These are phyloP conservation scores for Apiospora hydei DNA, from an alignment of 2,329 filamentous ascomycete genomes.

Conservation along the genomic window DNA sequence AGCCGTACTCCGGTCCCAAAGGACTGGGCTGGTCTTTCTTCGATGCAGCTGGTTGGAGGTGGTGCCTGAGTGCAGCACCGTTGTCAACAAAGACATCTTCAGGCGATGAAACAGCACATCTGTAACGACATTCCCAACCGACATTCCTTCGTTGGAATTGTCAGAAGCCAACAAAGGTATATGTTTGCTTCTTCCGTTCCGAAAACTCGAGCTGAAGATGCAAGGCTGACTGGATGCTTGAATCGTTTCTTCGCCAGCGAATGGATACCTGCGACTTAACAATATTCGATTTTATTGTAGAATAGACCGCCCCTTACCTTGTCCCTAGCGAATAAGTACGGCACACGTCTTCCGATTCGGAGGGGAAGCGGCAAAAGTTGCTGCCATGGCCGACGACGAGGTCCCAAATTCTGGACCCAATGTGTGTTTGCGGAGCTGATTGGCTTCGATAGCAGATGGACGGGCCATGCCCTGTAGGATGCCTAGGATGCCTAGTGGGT, in stretches of 20 bases:
- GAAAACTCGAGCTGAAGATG: neutral
- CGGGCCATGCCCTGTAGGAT: constrained; percentile 5
- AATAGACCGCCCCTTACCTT: neutral
- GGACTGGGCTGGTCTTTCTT: neutral
- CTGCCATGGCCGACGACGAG: neutral
- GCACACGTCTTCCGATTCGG: neutral
- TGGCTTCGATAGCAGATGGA: neutral
- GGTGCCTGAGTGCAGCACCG: neutral
- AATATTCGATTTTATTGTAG: neutral
- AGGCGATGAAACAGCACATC: neutral
- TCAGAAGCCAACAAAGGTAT: neutral
- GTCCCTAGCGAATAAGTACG: neutral
- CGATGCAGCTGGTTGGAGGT: neutral
- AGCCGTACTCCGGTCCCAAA: neutral
- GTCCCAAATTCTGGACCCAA: too few species aligned
- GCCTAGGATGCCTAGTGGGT: neutral
- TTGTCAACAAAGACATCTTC: neutral
- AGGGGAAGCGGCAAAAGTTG: neutral
- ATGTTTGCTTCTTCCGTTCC: neutral
- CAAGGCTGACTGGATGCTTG: neutral
- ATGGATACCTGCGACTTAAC: neutral
- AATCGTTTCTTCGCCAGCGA: neutral
- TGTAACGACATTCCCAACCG: neutral
- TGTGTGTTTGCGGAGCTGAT: constrained; percentile 1
- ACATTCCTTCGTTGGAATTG: neutral